phyloP scores from a whole-genome alignment of 225 moss, liverwort and hornwort species.

The Ulota crispa region DNA sequence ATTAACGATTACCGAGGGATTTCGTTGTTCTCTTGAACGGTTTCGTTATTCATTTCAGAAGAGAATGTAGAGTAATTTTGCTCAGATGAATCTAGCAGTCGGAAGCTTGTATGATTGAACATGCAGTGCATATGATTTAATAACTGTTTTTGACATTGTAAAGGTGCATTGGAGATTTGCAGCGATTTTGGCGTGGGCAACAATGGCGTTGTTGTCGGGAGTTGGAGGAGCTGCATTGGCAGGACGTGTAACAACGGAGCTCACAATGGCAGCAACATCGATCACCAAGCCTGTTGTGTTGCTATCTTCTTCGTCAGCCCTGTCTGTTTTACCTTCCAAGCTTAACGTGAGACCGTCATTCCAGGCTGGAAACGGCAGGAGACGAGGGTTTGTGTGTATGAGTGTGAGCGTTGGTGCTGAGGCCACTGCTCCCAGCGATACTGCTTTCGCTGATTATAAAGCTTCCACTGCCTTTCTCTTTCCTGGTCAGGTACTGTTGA shows the following conservation, averaged over 20 bases:
- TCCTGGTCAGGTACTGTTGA: conserved; percentile 69
- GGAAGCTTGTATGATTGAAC: neutral
- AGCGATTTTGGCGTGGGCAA: neutral
- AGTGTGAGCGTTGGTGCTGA: conserved; percentile 61
- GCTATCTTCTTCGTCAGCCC: conserved; percentile 41
- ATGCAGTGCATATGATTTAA: neutral
- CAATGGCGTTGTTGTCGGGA: conserved; percentile 50
- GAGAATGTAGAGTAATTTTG: neutral
- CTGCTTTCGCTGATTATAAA: conserved; percentile 73
- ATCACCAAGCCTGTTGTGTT: conserved; percentile 33
- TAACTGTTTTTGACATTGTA: neutral
- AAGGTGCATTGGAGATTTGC: conserved; percentile 1
- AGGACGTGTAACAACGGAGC: conserved; percentile 41
- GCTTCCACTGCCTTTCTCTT: conserved; percentile 84
- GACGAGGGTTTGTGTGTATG: conserved; percentile 55
- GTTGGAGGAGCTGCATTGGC: conserved; percentile 42
- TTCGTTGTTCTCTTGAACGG: neutral
- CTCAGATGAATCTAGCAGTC: neutral
- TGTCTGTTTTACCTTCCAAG: conserved; percentile 32
- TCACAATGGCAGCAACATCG: conserved; percentile 41
- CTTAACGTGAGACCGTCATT: conserved; percentile 5
- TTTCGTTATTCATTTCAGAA: neutral
- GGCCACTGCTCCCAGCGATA: conserved; percentile 47
- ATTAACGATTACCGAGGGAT: neutral
- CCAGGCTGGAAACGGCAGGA: conserved; percentile 14